Conservation (phyloP, 2,329 filamentous ascomycete species). For the Diaporthe humulicola region DNA sequence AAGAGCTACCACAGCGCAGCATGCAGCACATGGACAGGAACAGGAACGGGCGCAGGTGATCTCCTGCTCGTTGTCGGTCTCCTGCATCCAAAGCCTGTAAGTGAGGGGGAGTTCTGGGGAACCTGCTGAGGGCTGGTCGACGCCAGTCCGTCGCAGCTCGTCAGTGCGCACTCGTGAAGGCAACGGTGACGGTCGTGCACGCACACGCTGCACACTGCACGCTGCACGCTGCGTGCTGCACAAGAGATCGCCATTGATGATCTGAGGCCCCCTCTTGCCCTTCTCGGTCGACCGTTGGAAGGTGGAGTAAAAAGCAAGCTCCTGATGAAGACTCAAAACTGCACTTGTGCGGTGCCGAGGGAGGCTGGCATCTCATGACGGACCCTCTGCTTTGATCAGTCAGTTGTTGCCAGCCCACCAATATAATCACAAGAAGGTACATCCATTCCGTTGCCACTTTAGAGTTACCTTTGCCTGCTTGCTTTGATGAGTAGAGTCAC, state of each 20-base stretch:
- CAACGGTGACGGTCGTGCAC: constrained; percentile 27
- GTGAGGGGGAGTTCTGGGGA: neutral
- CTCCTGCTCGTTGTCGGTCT: neutral
- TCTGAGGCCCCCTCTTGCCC: constrained; percentile 25
- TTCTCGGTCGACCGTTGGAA: constrained; percentile 18
- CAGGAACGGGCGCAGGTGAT: constrained; percentile 19
- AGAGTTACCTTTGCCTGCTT: constrained; percentile 9
- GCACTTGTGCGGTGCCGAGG: neutral
- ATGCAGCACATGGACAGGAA: constrained; percentile 20
- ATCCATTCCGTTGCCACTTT: constrained; percentile 5
- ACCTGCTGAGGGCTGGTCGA: constrained; percentile 7
- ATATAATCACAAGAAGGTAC: constrained; percentile 20
- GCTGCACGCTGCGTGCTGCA: constrained; percentile 19
- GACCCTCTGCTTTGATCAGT: constrained; percentile 6
- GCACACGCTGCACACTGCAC: constrained; percentile 18
- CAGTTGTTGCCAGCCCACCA: constrained; percentile 13
- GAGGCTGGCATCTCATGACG: neutral
- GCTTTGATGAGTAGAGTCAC: constrained; percentile 19
- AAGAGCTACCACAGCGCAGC: constrained; percentile 19
- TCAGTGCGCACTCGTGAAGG: constrained; percentile 23
- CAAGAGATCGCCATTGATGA: constrained; percentile 32
- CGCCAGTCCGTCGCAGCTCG: constrained; percentile 24
- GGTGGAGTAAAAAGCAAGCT: constrained; percentile 26
- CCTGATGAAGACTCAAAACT: neutral
- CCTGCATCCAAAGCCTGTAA: neutral